Percentiles rank a stretch among this genome's conserved stretches.
These are phyloP conservation scores for Cornus florida DNA, from an alignment of 148 eudicot species.

Conservation along the genomic window DNA sequence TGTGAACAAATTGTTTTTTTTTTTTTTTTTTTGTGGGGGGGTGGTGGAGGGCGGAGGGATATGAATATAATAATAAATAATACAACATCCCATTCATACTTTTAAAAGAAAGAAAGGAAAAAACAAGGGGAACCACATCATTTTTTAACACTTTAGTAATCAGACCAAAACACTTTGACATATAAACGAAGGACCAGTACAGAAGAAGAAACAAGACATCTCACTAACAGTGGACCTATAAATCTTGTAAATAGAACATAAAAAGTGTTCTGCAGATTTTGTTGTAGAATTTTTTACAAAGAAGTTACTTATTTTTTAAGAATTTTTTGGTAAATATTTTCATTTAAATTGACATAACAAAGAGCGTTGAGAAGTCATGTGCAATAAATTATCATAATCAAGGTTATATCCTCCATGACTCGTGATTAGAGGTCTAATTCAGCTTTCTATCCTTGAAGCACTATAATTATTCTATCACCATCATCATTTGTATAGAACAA, in stretches of 20 bases:
- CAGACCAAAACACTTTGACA: neutral
- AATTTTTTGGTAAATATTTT: no score
- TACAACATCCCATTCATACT: neutral
- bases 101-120: neutral
- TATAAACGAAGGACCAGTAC: neutral
- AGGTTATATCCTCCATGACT: neutral
- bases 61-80: neutral
- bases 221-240: neutral
- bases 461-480: neutral
- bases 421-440: constrained; percentile 6
- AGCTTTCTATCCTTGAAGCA: neutral
- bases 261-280: neutral
- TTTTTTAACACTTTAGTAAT: neutral
- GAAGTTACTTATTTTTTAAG: no score
- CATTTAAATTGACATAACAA: neutral
- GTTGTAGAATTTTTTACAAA: neutral
- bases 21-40: no score
- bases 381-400: neutral
- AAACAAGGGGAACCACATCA: neutral
- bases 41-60: no score
- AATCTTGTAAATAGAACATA: neutral
- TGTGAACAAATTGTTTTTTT: no score
- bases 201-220: neutral
- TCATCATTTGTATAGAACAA: neutral
- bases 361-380: neutral